Percentiles rank a stretch among this genome's conserved stretches.
phyloP scores from a whole-genome alignment of 148 eudicot genomes.

The Nepenthes gracilis region DNA sequence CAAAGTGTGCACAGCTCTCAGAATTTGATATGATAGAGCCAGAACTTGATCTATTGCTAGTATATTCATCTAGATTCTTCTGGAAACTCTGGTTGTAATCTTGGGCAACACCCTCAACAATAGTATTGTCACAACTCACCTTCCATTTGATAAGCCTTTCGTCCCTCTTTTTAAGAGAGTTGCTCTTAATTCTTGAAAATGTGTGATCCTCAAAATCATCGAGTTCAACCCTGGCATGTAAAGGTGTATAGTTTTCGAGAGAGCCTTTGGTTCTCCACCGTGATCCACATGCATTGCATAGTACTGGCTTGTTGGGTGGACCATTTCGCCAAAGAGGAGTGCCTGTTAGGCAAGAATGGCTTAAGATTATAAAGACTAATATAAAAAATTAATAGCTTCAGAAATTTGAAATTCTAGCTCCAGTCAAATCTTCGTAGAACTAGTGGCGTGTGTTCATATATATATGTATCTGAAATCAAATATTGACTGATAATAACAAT shows the following conservation, averaged over 20 bases:
- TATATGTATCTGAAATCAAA: too few relatives aligned
- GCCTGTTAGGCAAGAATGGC: constrained; percentile 16
- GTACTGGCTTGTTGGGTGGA: constrained; percentile 96
- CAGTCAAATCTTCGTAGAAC: too few relatives aligned
- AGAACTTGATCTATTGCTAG: constrained; percentile 92
- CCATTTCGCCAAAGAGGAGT: constrained; percentile 99
- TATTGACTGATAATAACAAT: too few relatives aligned
- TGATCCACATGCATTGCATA: constrained; percentile 98
- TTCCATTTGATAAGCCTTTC: constrained; percentile 65
- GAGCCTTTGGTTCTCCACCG: constrained; percentile 99
- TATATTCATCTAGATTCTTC: constrained; percentile 68
- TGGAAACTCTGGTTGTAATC: constrained; percentile 32
- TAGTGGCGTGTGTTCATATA: too few relatives aligned
- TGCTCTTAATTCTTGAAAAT: constrained; percentile 37
- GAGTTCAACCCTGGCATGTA: constrained; percentile 73
- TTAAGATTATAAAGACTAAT: neutral
- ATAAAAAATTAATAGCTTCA: neutral
- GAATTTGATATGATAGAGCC: constrained; percentile 93
- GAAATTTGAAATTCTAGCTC: too few relatives aligned
- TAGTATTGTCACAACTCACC: constrained; percentile 28
- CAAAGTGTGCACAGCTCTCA: constrained; percentile 83
- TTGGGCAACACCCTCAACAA: constrained; percentile 19
- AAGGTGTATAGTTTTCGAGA: constrained; percentile 80
- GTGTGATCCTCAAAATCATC: constrained; percentile 64
- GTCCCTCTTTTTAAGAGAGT: constrained; percentile 57